These are phyloP conservation scores for Bacterosira constricta DNA, from an alignment of 108 stramenopile species.

Conservation along the genomic window DNA sequence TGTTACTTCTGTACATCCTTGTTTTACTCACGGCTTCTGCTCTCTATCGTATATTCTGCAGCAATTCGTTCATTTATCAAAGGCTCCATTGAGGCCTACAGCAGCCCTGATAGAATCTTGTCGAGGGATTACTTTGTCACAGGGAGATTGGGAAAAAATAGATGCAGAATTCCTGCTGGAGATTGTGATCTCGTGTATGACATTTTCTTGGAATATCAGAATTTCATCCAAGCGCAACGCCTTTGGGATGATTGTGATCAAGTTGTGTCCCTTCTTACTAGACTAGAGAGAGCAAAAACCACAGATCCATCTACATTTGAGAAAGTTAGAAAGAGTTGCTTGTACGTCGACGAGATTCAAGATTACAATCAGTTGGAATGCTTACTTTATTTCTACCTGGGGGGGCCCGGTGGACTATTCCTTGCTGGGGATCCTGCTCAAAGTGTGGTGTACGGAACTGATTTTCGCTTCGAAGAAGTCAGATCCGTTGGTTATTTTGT, in stretches of 20 bases:
- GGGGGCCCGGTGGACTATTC: slow-evolving; percentile 38
- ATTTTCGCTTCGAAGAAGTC: slow-evolving; percentile 65
- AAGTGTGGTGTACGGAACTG: slow-evolving; percentile 56
- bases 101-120: slow-evolving; percentile 11
- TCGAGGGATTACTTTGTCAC: slow-evolving; percentile 43
- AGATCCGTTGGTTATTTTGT: slow-evolving; percentile 47
- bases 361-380: slow-evolving; percentile 64
- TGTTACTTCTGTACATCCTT: too few relatives aligned
- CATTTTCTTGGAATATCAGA: slow-evolving; percentile 48
- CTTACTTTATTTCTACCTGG: slow-evolving; percentile 46
- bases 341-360: slow-evolving; percentile 46
- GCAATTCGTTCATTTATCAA: slow-evolving; percentile 64
- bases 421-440: slow-evolving; percentile 69
- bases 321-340: neutral
- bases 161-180: slow-evolving; percentile 47
- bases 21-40: too few relatives aligned
- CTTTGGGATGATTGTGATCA: slow-evolving; percentile 67
- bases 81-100: slow-evolving; percentile 60
- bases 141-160: slow-evolving; percentile 38
- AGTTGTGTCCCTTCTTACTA: slow-evolving; percentile 9
- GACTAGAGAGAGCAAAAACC: neutral
- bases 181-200: slow-evolving; percentile 35
- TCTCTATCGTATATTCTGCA: too few relatives aligned
- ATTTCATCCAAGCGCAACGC: slow-evolving; percentile 10
- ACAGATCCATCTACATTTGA: neutral